Evolutionary conservation across 768 basidiomycete genomes (phyloP).

Genomic region (Xanthoconium stramineum): DNA sequence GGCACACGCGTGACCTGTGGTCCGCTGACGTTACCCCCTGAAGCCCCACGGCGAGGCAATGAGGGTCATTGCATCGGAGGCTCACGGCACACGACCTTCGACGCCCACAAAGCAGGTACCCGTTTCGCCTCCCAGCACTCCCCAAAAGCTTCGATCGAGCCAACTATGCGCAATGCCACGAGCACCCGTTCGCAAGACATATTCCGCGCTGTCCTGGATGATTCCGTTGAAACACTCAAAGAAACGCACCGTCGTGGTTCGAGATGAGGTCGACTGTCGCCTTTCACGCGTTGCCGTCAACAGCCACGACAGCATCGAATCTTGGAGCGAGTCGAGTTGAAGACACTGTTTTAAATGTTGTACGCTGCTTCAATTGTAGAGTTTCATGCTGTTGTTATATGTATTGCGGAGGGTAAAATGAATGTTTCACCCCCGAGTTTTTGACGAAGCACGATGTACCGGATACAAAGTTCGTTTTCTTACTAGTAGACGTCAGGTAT

Average conservation of each 20-base stretch:
- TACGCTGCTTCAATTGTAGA: slow-evolving; percentile 4
- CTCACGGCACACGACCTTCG: slow-evolving; percentile 2
- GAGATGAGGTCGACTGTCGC: slow-evolving; percentile 5
- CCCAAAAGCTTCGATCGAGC: slow-evolving; percentile 24
- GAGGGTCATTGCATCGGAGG: neutral
- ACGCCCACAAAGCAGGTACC: slow-evolving; percentile 22
- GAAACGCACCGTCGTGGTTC: neutral
- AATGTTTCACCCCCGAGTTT: neutral
- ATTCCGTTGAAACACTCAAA: slow-evolving; percentile 14
- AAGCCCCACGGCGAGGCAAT: slow-evolving; percentile 7
- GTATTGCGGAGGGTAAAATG: neutral
- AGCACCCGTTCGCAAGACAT: slow-evolving; percentile 15
- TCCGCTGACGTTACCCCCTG: neutral
- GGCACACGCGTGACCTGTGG: slow-evolving; percentile 1
- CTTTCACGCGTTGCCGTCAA: slow-evolving; percentile 6
- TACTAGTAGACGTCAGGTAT: neutral
- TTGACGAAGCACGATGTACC: neutral
- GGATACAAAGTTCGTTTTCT: neutral
- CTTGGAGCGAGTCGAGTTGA: slow-evolving; percentile 28
- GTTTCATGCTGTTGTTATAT: slow-evolving; percentile 16
- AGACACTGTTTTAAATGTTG: neutral
- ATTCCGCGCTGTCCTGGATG: slow-evolving; percentile 31
- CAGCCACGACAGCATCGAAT: slow-evolving; percentile 37
- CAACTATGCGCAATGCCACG: slow-evolving; percentile 6
- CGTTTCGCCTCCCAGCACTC: slow-evolving; percentile 21